These are phyloP conservation scores for Stentor roeselii DNA, from an alignment of 73 alveolate species.

Conservation along the genomic window DNA sequence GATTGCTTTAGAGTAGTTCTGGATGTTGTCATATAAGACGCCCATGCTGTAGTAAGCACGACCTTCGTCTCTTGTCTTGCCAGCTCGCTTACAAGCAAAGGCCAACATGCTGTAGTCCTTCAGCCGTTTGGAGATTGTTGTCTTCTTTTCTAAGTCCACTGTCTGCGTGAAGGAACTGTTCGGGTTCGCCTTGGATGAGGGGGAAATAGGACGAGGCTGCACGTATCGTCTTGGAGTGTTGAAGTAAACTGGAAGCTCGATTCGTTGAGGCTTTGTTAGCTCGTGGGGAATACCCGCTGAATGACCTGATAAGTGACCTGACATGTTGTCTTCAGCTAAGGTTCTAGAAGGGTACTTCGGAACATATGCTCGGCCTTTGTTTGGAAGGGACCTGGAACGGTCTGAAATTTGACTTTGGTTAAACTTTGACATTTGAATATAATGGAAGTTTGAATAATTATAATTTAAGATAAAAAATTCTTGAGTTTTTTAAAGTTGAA, in stretches of 20 bases:
- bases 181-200: neutral
- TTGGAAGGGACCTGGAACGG: neutral
- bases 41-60: slow-evolving; percentile 87
- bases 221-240: slow-evolving; percentile 68
- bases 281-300: slow-evolving; percentile 1
- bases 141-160: slow-evolving; percentile 48
- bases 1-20: slow-evolving; percentile 67
- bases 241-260: slow-evolving; percentile 77
- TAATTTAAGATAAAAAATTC: no score
- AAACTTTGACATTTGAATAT: neutral
- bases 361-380: neutral
- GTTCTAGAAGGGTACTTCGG: slow-evolving; percentile 26
- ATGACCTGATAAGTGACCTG: neutral
- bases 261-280: slow-evolving; percentile 63
- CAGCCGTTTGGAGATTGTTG: slow-evolving; percentile 62
- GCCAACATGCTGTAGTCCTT: slow-evolving; percentile 83
- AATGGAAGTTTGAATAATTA: no score
- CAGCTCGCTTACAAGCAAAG: slow-evolving; percentile 89
- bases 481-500: no score
- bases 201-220: slow-evolving; percentile 34
- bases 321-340: slow-evolving; percentile 25
- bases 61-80: slow-evolving; percentile 89
- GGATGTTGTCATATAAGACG: slow-evolving; percentile 74
- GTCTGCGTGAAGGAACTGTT: slow-evolving; percentile 24
- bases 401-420: neutral